Evolutionary conservation across 1,284 basidiomycete genomes (phyloP).

Genomic region (Tilletia caries): DNA sequence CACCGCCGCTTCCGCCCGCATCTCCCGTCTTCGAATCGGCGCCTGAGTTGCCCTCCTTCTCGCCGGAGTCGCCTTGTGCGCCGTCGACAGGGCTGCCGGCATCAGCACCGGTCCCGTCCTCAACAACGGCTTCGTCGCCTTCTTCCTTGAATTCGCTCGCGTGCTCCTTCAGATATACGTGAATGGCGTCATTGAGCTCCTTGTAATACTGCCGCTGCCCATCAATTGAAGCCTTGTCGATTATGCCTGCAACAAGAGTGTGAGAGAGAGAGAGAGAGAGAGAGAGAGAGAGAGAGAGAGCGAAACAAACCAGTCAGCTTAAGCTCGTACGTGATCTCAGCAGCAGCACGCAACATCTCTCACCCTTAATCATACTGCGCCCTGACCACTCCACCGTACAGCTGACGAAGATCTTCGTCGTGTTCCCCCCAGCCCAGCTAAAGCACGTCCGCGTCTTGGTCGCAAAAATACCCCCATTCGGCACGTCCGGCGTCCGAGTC

Average conservation of each 20-base stretch:
- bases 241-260: constrained; percentile 76
- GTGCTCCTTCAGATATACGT: constrained; percentile 76
- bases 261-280: neutral
- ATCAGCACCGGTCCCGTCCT: constrained; percentile 34
- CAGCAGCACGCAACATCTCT: constrained; percentile 30
- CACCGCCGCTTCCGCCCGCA: neutral
- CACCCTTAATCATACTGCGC: constrained; percentile 90
- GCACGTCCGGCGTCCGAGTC: constrained; percentile 89
- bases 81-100: constrained; percentile 21
- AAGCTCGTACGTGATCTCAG: too few relatives aligned
- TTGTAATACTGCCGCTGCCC: constrained; percentile 85
- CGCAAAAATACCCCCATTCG: constrained; percentile 81
- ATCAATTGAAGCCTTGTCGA: constrained; percentile 86
- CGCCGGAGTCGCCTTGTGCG: constrained; percentile 17
- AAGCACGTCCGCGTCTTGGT: constrained; percentile 93
- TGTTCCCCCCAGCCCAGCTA: constrained; percentile 80
- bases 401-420: constrained; percentile 77
- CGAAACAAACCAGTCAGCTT: neutral
- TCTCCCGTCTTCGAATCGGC: neutral
- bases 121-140: constrained; percentile 62
- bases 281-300: neutral
- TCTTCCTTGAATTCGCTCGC: constrained; percentile 82
- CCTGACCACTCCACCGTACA: constrained; percentile 94
- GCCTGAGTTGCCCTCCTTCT: neutral
- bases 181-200: constrained; percentile 77